Percentiles rank a stretch among this genome's conserved stretches.
Conservation (phyloP, 2,329 filamentous ascomycete genomes). For the Penicillium hordei region DNA sequence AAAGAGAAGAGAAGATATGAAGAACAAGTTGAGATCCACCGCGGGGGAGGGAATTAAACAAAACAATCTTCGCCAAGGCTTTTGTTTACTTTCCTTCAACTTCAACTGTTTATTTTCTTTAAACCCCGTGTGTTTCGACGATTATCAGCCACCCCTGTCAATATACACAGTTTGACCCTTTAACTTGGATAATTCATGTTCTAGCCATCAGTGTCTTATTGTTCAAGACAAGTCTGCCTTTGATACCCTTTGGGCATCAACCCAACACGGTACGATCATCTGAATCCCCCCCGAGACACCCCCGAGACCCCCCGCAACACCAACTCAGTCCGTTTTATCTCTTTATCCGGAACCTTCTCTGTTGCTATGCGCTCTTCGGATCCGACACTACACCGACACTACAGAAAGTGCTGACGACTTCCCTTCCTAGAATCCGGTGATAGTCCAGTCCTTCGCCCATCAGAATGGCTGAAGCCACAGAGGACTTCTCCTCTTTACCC, state of each 20-base stretch:
- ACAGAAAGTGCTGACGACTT: slow-evolving; percentile 1
- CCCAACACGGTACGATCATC: slow-evolving; percentile 13
- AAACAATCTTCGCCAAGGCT: slow-evolving; percentile 27
- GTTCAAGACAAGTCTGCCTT: slow-evolving; percentile 11
- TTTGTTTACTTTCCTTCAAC: slow-evolving; percentile 29
- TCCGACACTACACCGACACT: background rate
- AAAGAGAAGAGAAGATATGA: slow-evolving; percentile 2
- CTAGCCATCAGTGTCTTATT: background rate
- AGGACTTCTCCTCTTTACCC: slow-evolving; percentile 46
- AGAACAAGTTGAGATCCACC: slow-evolving; percentile 21
- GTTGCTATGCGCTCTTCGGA: background rate
- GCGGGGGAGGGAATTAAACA: slow-evolving; percentile 24
- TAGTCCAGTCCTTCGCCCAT: slow-evolving; percentile 5
- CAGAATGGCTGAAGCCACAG: slow-evolving; percentile 45
- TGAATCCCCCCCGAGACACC: background rate
- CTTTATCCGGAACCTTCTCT: background rate
- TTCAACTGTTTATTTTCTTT: slow-evolving; percentile 22
- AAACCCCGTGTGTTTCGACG: background rate
- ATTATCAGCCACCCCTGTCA: background rate
- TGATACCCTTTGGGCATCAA: slow-evolving; percentile 24
- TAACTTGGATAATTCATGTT: background rate
- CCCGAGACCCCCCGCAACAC: background rate
- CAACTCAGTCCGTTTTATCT: background rate
- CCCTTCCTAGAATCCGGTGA: background rate
- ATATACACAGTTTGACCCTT: background rate